Conservation (phyloP, 768 basidiomycete genomes). For the Leucocoprinus leucothites region DNA sequence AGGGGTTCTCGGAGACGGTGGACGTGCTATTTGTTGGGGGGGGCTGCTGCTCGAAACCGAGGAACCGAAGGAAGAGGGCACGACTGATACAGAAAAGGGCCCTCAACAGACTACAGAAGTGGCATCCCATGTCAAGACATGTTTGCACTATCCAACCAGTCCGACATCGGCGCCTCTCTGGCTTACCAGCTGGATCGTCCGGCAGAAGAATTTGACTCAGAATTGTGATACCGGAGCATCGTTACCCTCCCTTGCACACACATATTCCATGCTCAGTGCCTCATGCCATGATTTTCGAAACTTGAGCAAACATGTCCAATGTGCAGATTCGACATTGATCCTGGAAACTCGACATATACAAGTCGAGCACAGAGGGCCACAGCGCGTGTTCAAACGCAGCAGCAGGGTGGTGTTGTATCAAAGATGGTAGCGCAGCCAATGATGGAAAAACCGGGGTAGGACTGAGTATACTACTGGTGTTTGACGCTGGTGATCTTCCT, state of each 20-base stretch:
- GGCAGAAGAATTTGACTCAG: background rate
- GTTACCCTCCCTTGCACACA: constrained; percentile 78
- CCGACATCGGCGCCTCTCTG: background rate
- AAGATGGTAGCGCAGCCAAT: background rate
- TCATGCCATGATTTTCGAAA: constrained; percentile 80
- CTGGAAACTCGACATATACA: constrained; percentile 62
- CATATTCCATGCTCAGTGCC: constrained; percentile 76
- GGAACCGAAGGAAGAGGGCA: background rate
- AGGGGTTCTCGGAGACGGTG: constrained; percentile 10
- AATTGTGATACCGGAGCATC: constrained; percentile 38
- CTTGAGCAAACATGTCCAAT: constrained; percentile 79
- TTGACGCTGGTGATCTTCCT: background rate
- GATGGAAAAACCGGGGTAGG: background rate
- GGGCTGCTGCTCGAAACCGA: constrained; percentile 5
- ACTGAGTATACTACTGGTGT: background rate
- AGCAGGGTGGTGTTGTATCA: background rate
- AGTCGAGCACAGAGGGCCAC: constrained; percentile 23
- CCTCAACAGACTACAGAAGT: too few species aligned
- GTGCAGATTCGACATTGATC: constrained; percentile 81
- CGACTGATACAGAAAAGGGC: background rate
- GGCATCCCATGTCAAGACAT: too few species aligned
- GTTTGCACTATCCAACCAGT: background rate
- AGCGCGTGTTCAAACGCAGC: constrained; percentile 8
- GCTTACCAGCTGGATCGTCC: too few species aligned
- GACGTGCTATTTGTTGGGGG: constrained; percentile 16